Base-by-base conservation (phyloP, 805 yeast genomes). In the Metschnikowia cerradonensis region DNA sequence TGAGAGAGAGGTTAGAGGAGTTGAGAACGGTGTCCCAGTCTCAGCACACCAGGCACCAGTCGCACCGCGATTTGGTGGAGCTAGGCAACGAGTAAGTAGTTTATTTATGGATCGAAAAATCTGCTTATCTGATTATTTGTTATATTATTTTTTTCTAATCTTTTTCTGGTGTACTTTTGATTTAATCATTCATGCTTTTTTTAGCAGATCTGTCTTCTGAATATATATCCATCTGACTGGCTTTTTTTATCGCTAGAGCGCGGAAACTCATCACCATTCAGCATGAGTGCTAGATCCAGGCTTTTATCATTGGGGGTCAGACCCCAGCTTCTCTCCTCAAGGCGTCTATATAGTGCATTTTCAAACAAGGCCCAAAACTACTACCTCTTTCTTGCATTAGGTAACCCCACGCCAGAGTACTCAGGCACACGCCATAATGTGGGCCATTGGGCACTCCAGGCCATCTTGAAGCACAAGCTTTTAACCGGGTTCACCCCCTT, bases 341-440 rank as follows among this genome's bases (percentile, higher is more conserved):
- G 14, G 31, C 45, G 45, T 31, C 32, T 14, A 5, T 33, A 42
- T n/a, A 42, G 10, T 26, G n/a, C 34, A 10, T 19, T 22, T 2
- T 7, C 15, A 13, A 7, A n/a, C 19, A 13, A 41, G 14, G 6
- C 15, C 20, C 37, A n/a, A 20, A 34, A 23, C 41, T 23, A 26
- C 10, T 33, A 52, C 1, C 46, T 56, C 2, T 52, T 57, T 17
- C 38, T 52, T 6, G 82, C 89, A 0, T 68, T 90, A 2, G 96
- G 96, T 0, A 90, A 90, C 60, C 96, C 96, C 0, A 88, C 83
- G 49, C 76, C 81, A 0, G 67, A 73, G 45, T 88, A 77, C 58
- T 66, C 67, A 6, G 72, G 74, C 6, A 86, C 96, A 0, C 71
- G 96, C 34, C 97, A 90, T 62, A 88, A 85, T 52, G 88, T 84